A percentile compares a stretch with the other conserved stretches of the same genome.
Evolutionary conservation across 202 grass and related monocot genomes (phyloP).

Genomic region (Musa balbisiana): DNA sequence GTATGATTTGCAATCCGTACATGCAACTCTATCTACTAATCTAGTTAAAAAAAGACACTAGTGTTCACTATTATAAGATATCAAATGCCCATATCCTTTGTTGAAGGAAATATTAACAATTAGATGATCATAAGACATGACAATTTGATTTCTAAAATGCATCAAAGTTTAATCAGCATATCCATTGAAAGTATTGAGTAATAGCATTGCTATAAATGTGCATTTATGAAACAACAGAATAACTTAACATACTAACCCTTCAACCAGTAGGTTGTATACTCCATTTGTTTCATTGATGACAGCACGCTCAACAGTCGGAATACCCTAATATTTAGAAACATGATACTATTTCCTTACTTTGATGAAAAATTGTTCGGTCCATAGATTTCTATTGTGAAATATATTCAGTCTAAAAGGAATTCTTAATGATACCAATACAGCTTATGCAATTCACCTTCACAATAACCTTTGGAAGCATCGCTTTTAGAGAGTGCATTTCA

Average conservation of each 20-base stretch:
- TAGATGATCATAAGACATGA: too few species aligned
- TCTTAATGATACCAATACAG: constrained; percentile 12
- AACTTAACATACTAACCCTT: constrained; percentile 53
- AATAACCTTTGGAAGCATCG: constrained; percentile 73
- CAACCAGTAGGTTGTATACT: constrained; percentile 59
- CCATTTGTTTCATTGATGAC: constrained; percentile 36
- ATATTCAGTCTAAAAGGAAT: not conserved
- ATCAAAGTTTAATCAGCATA: not conserved
- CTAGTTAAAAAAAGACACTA: too few species aligned
- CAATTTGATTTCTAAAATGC: not conserved
- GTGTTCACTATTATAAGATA: too few species aligned
- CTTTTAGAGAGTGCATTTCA: constrained; percentile 63
- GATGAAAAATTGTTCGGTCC: not conserved
- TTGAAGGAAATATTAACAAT: too few species aligned
- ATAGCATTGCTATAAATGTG: not conserved
- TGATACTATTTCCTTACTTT: not conserved
- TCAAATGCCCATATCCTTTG: too few species aligned
- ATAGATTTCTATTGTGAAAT: too few species aligned
- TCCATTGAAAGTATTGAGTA: not conserved
- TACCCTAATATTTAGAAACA: constrained; percentile 44
- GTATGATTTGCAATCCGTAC: too few species aligned
- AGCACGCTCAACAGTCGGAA: constrained; percentile 80
- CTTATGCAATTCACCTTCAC: constrained; percentile 55
- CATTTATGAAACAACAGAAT: not conserved
- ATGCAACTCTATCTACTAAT: too few species aligned